phyloP scores from a whole-genome alignment of 148 eudicot species.

The Chenopodium formosanum region DNA sequence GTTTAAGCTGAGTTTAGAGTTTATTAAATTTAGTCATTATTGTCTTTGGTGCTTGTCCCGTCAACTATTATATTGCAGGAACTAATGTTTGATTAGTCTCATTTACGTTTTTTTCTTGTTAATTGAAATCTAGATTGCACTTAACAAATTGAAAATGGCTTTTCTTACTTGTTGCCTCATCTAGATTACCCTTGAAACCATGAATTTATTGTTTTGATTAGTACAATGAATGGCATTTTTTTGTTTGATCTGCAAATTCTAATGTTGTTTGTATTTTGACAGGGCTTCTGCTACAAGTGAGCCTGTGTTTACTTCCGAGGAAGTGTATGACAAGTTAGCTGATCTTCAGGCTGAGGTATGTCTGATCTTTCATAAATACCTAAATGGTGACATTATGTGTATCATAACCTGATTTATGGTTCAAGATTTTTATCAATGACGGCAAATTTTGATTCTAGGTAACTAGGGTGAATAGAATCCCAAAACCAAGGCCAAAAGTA shows the following conservation, averaged over 20 bases:
- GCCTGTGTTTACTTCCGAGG: conserved; percentile 76
- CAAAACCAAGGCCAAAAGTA: conserved; percentile 90
- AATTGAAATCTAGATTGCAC: background rate
- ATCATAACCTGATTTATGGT: background rate
- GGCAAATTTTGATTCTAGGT: conserved; percentile 43
- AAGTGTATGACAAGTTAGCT: conserved; percentile 60
- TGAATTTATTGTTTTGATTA: background rate
- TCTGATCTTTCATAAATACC: background rate
- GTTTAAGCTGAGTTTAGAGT: background rate
- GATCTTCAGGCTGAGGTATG: conserved; percentile 82
- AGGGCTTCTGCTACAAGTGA: conserved; percentile 58
- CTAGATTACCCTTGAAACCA: no score
- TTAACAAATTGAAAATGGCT: background rate
- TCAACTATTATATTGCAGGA: background rate
- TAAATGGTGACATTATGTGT: background rate
- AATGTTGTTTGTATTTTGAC: conserved; percentile 15
- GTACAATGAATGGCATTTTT: background rate
- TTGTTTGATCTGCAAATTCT: background rate
- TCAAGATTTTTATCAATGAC: conserved; percentile 4
- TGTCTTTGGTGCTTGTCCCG: background rate
- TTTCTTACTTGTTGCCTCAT: background rate
- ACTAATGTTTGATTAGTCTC: background rate
- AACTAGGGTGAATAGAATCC: conserved; percentile 59
- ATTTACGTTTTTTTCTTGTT: background rate
- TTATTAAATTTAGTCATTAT: background rate